These are phyloP conservation scores for Tylopilus cervinicoccineus DNA, from an alignment of 768 basidiomycete genomes.

Conservation along the genomic window DNA sequence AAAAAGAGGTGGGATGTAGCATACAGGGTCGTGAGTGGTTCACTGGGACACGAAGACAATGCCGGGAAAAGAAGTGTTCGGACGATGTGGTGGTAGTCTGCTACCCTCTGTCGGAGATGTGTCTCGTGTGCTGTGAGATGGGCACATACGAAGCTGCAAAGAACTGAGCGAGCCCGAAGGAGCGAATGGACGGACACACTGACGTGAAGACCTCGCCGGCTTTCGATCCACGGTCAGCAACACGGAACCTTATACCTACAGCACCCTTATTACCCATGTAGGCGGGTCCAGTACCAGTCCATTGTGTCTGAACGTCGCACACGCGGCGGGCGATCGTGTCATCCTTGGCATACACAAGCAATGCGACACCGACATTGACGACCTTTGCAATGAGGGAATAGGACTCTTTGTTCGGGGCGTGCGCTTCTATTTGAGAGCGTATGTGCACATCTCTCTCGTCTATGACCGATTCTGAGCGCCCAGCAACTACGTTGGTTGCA, in stretches of 20 bases:
- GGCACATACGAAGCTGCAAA: constrained; percentile 78
- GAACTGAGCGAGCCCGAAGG: constrained; percentile 1
- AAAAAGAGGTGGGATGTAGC: constrained; percentile 88
- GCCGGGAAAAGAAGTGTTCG: constrained; percentile 74
- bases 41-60: constrained; percentile 35
- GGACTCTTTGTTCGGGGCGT: constrained; percentile 66
- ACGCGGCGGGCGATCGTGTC: constrained; percentile 56
- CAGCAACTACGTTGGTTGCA: constrained; percentile 54
- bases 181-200: constrained; percentile 28
- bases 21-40: constrained; percentile 60
- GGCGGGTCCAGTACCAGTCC: constrained; percentile 69
- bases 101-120: constrained; percentile 60
- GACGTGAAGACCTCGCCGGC: constrained; percentile 83
- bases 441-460: constrained; percentile 68
- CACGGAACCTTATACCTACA: constrained; percentile 80
- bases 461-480: constrained; percentile 68
- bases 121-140: constrained; percentile 84
- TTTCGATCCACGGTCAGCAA: constrained; percentile 50
- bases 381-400: constrained; percentile 78
- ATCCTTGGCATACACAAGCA: constrained; percentile 84
- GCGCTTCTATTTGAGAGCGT: constrained; percentile 64
- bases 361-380: constrained; percentile 82
- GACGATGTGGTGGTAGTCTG: constrained; percentile 81
- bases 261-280: constrained; percentile 96
- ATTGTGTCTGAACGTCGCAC: constrained; percentile 64